Percentiles rank a stretch among this genome's conserved stretches.
Evolutionary conservation across 495 filamentous ascomycete genomes (phyloP).

Genomic region (Trichoderma erinaceum): DNA sequence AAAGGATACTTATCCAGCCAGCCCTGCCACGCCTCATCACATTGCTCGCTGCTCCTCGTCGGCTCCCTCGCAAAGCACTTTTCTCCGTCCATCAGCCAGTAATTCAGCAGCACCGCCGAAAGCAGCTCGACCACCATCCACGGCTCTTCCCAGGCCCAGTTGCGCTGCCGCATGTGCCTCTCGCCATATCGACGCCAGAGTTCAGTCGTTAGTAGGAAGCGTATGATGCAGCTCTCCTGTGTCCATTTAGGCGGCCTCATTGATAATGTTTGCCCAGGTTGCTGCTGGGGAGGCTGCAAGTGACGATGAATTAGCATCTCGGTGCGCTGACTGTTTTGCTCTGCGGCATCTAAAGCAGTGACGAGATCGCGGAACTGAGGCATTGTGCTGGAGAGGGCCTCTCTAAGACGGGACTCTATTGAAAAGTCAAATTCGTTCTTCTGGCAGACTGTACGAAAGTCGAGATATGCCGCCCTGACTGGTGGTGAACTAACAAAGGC

Average conservation of each 20-base stretch:
- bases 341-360: not conserved
- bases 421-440: not conserved
- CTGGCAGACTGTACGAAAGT: not conserved
- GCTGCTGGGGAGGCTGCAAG: not conserved
- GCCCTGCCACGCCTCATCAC: not conserved
- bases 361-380: not conserved
- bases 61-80: slow-evolving; percentile 2
- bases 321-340: not conserved
- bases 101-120: slow-evolving; percentile 3
- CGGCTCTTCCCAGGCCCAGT: not conserved
- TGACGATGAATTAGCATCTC: not conserved
- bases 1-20: slow-evolving; percentile 9
- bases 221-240: not conserved
- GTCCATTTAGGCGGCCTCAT: not conserved
- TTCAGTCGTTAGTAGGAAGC: not conserved
- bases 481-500: not conserved
- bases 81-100: not conserved
- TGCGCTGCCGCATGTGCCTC: not conserved
- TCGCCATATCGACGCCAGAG: slow-evolving; percentile 1
- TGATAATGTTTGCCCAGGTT: not conserved
- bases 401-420: not conserved
- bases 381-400: not conserved
- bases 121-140: not conserved
- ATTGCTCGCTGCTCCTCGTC: not conserved
- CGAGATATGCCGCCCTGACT: not conserved